Conservation (phyloP, 106 monocot genomes). For the Amphibolis antarctica region DNA sequence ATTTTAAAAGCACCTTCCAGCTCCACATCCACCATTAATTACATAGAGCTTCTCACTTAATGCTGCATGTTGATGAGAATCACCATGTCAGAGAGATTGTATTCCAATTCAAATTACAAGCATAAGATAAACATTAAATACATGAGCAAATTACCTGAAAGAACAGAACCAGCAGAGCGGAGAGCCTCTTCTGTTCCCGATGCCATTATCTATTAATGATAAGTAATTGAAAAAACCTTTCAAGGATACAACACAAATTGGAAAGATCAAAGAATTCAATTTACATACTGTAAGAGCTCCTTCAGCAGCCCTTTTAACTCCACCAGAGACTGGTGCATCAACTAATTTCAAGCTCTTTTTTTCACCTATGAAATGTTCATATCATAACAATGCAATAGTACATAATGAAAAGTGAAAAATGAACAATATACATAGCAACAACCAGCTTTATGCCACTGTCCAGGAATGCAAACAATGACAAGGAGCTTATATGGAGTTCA, state of each 20-base stretch:
- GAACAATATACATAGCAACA: too few relatives aligned
- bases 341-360: constrained; percentile 51
- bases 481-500: too few relatives aligned
- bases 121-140: neutral
- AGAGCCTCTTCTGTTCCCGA: constrained; percentile 78
- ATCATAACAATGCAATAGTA: neutral
- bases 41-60: constrained; percentile 95
- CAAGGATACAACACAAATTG: neutral
- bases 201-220: constrained; percentile 65
- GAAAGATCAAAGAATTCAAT: neutral
- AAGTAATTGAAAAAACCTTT: neutral
- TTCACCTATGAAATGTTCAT: constrained; percentile 34
- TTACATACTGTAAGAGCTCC: constrained; percentile 81
- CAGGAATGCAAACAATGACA: too few relatives aligned
- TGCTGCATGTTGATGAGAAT: constrained; percentile 31
- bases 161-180: constrained; percentile 40
- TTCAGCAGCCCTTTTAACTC: constrained; percentile 86
- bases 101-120: neutral
- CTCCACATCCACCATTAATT: constrained; percentile 94
- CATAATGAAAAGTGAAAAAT: neutral
- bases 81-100: neutral
- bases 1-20: constrained; percentile 63
- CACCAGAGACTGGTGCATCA: constrained; percentile 98
- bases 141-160: constrained; percentile 50
- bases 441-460: too few relatives aligned